Percentiles rank a stretch among this genome's conserved stretches.
phyloP scores from a whole-genome alignment of 1,284 basidiomycete genomes.

The Cryptococcus sp. region DNA sequence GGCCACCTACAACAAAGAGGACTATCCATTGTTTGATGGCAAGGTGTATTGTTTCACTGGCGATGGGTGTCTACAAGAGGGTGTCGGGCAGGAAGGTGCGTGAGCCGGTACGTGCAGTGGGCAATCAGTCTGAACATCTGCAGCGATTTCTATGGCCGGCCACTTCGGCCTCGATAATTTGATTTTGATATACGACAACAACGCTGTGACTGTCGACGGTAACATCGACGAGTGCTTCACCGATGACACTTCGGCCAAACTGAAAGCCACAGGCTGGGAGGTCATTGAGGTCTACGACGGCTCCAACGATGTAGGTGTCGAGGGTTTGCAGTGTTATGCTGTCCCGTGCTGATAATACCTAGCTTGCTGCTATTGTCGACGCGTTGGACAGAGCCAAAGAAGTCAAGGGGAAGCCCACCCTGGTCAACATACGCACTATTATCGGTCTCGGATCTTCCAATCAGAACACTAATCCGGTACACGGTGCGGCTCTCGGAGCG shows the following conservation, averaged over 20 bases:
- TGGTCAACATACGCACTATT: conserved; percentile 48
- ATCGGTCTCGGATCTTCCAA: conserved; percentile 45
- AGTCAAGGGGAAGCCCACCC: conserved; percentile 43
- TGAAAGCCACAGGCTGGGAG: conserved; percentile 44
- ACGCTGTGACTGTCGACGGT: conserved; percentile 51
- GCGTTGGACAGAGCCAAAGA: conserved; percentile 40
- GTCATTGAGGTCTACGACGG: conserved; percentile 47
- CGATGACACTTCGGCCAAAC: conserved; percentile 50
- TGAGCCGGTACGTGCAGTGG: background rate
- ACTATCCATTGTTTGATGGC: conserved; percentile 35
- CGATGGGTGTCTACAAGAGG: conserved; percentile 53
- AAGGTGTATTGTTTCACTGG: conserved; percentile 52
- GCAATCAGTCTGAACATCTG: background rate
- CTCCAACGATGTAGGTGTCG: conserved; percentile 36
- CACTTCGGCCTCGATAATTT: conserved; percentile 50
- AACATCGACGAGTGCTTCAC: conserved; percentile 49
- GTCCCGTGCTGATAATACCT: conserved; percentile 2
- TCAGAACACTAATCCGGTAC: conserved; percentile 35
- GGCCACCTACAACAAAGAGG: conserved; percentile 43
- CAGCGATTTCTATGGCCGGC: conserved; percentile 49
- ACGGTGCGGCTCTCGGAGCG: conserved; percentile 44
- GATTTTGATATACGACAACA: conserved; percentile 51
- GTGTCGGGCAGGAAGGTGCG: conserved; percentile 50
- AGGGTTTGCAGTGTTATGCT: background rate
- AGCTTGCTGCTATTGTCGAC: conserved; percentile 42